A percentile compares a stretch with the other conserved stretches of the same genome.
Evolutionary conservation across 2,329 filamentous ascomycete species (phyloP).

Genomic region (Pezicula rhizophila): DNA sequence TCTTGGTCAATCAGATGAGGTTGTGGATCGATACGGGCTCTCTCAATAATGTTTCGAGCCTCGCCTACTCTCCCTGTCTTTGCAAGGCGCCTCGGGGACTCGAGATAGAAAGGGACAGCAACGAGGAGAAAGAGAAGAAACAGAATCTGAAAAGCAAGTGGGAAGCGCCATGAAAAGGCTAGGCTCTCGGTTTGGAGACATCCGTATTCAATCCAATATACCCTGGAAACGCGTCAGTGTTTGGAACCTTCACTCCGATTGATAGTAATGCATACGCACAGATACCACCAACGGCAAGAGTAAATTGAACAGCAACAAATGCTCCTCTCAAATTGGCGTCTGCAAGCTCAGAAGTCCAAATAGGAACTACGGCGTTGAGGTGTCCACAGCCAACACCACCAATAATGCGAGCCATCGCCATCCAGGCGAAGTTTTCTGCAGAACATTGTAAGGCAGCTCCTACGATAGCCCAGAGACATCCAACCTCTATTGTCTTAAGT

Average conservation of each 20-base stretch:
- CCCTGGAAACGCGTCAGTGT: slow-evolving; percentile 8
- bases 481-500: slow-evolving; percentile 40
- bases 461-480: slow-evolving; percentile 35
- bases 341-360: slow-evolving; percentile 65
- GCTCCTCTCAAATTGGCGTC: slow-evolving; percentile 61
- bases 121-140: slow-evolving; percentile 36
- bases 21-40: slow-evolving; percentile 25
- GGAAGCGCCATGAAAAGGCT: slow-evolving; percentile 44
- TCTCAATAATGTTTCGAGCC: slow-evolving; percentile 11
- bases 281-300: slow-evolving; percentile 33
- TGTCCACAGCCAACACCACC: slow-evolving; percentile 65
- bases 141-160: slow-evolving; percentile 41
- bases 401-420: slow-evolving; percentile 54
- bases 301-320: slow-evolving; percentile 62
- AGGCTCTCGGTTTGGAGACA: slow-evolving; percentile 20
- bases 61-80: slow-evolving; percentile 18
- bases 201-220: slow-evolving; percentile 27
- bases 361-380: slow-evolving; percentile 63
- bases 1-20: slow-evolving; percentile 25
- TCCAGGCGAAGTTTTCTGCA: slow-evolving; percentile 45
- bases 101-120: slow-evolving; percentile 30
- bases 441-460: slow-evolving; percentile 41
- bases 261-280: slow-evolving; percentile 9
- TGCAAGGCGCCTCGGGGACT: slow-evolving; percentile 31
- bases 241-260: background rate